A percentile compares a stretch with the other conserved stretches of the same genome.
Conservation (phyloP, 371 early-diverging fungal genomes). For the Mucor lusitanicus region DNA sequence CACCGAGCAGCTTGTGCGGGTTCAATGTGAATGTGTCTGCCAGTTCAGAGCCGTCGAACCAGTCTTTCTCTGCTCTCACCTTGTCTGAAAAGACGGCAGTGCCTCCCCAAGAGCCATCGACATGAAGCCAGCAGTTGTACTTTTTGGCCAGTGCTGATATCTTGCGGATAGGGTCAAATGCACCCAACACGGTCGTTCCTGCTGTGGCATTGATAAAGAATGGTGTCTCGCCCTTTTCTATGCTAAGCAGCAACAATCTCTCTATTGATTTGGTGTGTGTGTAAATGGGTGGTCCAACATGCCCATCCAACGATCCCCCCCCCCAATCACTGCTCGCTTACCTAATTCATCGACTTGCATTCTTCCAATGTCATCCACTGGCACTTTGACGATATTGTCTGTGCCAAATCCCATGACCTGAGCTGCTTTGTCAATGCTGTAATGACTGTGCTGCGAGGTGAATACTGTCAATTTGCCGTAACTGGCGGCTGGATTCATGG, state of each 20-base stretch:
- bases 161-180: slow-evolving; percentile 75
- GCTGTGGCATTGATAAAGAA: slow-evolving; percentile 88
- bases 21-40: slow-evolving; percentile 80
- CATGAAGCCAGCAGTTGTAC: slow-evolving; percentile 80
- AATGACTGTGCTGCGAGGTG: slow-evolving; percentile 78
- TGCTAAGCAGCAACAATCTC: slow-evolving; percentile 42
- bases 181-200: slow-evolving; percentile 84
- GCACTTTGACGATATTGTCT: slow-evolving; percentile 69
- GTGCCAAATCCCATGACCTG: slow-evolving; percentile 77
- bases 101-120: slow-evolving; percentile 89
- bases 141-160: slow-evolving; percentile 63
- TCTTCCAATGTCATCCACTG: slow-evolving; percentile 63
- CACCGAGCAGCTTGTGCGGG: slow-evolving; percentile 88
- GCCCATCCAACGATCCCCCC: background rate
- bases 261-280: slow-evolving; percentile 33
- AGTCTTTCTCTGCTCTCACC: slow-evolving; percentile 37
- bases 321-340: slow-evolving; percentile 24
- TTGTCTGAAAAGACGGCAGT: slow-evolving; percentile 63
- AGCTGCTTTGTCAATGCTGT: slow-evolving; percentile 79
- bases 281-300: background rate
- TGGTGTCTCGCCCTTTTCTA: slow-evolving; percentile 55
- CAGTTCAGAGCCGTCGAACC: slow-evolving; percentile 58
- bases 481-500: slow-evolving; percentile 29
- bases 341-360: slow-evolving; percentile 68
- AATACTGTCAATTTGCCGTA: slow-evolving; percentile 69